A percentile compares a stretch with the other conserved stretches of the same genome.
Conservation (phyloP, 2,329 filamentous ascomycete species). For the Paramyrothecium roridum region DNA sequence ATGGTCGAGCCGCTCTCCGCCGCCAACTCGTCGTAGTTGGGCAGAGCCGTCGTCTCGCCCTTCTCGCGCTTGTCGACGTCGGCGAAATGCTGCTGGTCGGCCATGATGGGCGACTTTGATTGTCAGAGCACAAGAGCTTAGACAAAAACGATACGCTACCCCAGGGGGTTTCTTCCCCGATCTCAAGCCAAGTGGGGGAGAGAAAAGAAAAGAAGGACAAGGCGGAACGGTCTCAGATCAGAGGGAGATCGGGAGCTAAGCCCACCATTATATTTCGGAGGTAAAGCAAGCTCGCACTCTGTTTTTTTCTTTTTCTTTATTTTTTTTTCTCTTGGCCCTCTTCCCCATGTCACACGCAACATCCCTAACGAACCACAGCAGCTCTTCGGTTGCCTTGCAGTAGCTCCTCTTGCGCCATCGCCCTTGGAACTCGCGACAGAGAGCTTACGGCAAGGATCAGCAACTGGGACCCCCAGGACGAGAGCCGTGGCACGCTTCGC, state of each 20-base stretch:
- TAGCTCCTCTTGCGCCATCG: not conserved
- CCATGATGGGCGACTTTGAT: not conserved
- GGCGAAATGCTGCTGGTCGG: not conserved
- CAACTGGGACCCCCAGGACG: not conserved
- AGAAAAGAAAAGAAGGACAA: not conserved
- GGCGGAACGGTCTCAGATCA: not conserved
- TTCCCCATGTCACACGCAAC: not conserved
- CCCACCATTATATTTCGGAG: not conserved
- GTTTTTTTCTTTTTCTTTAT: too few species aligned
- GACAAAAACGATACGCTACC: not conserved
- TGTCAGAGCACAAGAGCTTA: not conserved
- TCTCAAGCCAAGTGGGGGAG: not conserved
- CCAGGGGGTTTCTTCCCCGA: not conserved
- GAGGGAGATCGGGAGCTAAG: not conserved
- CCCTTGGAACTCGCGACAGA: not conserved
- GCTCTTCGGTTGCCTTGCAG: not conserved
- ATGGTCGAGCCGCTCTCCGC: slow-evolving; percentile 24
- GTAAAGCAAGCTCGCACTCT: not conserved
- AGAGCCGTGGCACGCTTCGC: not conserved
- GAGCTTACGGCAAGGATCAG: not conserved
- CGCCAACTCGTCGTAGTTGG: not conserved
- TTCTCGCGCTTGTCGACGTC: not conserved
- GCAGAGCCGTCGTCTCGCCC: not conserved
- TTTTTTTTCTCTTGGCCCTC: not conserved
- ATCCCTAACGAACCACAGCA: not conserved